Conservation (phyloP, 768 basidiomycete genomes). For the Boletus tomentosulus region DNA sequence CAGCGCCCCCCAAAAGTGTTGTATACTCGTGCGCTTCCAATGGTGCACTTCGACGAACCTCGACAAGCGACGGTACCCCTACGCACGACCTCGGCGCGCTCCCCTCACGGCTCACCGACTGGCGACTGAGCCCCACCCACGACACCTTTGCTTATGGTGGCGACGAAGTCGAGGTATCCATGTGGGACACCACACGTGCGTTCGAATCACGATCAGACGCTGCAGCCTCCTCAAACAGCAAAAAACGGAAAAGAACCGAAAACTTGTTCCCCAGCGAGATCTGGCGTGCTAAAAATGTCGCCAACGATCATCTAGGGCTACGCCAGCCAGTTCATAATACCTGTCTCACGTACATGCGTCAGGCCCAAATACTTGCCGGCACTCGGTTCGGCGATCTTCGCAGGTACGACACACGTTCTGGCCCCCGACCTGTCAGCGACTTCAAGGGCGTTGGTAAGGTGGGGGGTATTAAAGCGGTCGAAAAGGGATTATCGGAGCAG, state of each 20-base stretch:
- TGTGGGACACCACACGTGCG: conserved; percentile 72
- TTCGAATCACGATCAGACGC: conserved; percentile 29
- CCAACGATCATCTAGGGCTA: conserved; percentile 71
- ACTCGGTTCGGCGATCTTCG: conserved; percentile 71
- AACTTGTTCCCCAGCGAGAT: conserved; percentile 65
- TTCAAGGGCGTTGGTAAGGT: conserved; percentile 59
- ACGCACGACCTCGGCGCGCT: conserved; percentile 40
- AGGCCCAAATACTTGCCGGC: conserved; percentile 61
- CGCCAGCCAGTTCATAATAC: conserved; percentile 78
- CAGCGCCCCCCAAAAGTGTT: conserved; percentile 21
- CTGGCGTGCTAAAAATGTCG: conserved; percentile 84
- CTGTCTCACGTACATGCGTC: conserved; percentile 53
- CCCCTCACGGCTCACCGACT: conserved; percentile 66
- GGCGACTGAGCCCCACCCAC: conserved; percentile 52
- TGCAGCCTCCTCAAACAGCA: conserved; percentile 10
- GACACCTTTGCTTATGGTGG: conserved; percentile 76
- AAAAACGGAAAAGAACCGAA: conserved; percentile 58
- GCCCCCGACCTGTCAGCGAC: conserved; percentile 61
- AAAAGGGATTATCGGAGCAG: conserved; percentile 62
- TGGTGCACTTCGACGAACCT: conserved; percentile 59
- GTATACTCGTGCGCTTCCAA: conserved; percentile 72
- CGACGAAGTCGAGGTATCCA: conserved; percentile 78
- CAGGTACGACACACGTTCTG: conserved; percentile 72
- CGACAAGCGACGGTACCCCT: conserved; percentile 25
- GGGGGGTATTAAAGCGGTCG: conserved; percentile 57